Percentiles rank a stretch among this genome's conserved stretches.
phyloP scores from a whole-genome alignment of 176 grass and related monocot genomes.

The Pontederia paniculata region DNA sequence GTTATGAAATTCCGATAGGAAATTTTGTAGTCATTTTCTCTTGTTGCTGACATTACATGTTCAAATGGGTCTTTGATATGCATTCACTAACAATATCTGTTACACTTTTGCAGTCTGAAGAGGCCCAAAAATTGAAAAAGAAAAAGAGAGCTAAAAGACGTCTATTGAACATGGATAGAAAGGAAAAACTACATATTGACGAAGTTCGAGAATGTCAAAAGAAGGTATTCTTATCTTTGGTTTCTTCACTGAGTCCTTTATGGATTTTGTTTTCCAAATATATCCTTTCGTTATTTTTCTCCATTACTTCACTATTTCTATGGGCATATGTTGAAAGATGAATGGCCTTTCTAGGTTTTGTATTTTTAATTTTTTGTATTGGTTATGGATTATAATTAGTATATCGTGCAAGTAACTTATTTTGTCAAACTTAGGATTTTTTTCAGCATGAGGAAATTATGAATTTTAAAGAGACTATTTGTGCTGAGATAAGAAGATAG shows the following conservation, averaged over 20 bases:
- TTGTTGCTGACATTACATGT: not conserved
- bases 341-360: not conserved
- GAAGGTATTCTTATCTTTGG: conserved; percentile 62
- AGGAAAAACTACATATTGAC: conserved; percentile 85
- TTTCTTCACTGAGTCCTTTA: too few species aligned
- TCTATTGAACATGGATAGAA: conserved; percentile 66
- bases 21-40: not conserved
- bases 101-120: conserved; percentile 52
- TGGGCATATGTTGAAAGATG: not conserved
- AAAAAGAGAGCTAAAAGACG: conserved; percentile 62
- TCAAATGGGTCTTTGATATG: not conserved
- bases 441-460: conserved; percentile 71
- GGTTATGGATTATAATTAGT: not conserved
- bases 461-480: conserved; percentile 61
- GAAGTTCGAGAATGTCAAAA: conserved; percentile 77
- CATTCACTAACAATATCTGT: not conserved
- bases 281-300: too few species aligned
- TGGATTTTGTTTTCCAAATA: too few species aligned
- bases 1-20: not conserved
- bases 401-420: conserved; percentile 4
- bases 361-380: not conserved
- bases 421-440: not conserved
- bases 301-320: too few species aligned
- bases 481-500: conserved; percentile 44
- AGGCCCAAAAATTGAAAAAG: conserved; percentile 67